Conservation (phyloP, 169 alveolate species). For the Eimeria sp. region DNA sequence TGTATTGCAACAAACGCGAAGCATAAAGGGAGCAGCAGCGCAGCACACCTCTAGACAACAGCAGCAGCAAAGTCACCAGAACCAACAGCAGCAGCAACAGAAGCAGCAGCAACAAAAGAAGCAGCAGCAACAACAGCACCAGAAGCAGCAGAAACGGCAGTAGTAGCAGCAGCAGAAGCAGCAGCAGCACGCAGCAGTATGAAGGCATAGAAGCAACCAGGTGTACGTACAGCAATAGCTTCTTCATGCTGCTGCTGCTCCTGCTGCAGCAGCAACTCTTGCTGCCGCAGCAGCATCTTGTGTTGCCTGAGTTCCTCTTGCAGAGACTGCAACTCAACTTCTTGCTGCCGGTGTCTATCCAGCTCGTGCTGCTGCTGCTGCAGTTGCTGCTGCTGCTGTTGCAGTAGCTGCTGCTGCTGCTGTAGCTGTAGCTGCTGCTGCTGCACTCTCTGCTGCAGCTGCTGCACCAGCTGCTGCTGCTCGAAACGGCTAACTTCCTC, state of each 20-base stretch:
- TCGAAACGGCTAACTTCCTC: neutral
- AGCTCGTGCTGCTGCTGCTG: neutral
- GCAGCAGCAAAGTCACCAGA: neutral
- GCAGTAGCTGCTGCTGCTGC: neutral
- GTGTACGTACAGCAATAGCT: conserved; percentile 26
- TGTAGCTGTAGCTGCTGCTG: neutral
- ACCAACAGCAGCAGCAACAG: neutral
- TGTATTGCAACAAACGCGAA: too few species aligned
- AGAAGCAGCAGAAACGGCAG: neutral
- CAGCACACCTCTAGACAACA: too few species aligned
- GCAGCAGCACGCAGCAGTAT: neutral
- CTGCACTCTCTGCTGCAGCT: conserved; percentile 35
- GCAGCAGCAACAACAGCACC: conserved; percentile 3
- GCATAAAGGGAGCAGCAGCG: too few species aligned
- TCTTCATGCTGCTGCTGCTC: neutral
- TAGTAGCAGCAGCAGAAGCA: neutral
- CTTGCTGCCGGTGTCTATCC: neutral
- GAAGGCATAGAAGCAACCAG: neutral
- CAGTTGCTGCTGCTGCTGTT: neutral
- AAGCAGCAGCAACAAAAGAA: neutral
- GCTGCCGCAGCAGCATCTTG: conserved; percentile 26
- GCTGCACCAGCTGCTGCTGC: conserved; percentile 29
- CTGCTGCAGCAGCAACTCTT: neutral
- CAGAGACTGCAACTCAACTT: neutral
- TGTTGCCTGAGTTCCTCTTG: conserved; percentile 37